Evolutionary conservation across 495 filamentous ascomycete genomes (phyloP).

Genomic region (Xylaria intraflava): DNA sequence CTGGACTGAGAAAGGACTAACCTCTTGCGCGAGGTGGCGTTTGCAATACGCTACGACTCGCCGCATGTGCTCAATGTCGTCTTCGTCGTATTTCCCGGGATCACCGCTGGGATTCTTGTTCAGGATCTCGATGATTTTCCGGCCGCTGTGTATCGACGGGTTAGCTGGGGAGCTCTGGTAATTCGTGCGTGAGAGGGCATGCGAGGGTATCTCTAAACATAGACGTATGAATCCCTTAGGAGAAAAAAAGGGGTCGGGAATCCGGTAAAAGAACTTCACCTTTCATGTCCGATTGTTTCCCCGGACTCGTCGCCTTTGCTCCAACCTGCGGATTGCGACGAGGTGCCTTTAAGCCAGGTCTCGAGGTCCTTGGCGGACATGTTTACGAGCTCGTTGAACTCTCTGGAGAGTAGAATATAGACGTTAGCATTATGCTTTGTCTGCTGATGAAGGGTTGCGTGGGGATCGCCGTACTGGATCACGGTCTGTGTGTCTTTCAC

Average conservation of each 20-base stretch:
- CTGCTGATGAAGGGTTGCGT: background rate
- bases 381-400: conserved; percentile 65
- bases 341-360: conserved; percentile 52
- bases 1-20: background rate
- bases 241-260: background rate
- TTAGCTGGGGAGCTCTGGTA: background rate
- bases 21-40: conserved; percentile 59
- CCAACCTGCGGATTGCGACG: conserved; percentile 54
- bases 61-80: conserved; percentile 59
- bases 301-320: conserved; percentile 47
- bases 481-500: conserved; percentile 53
- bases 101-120: conserved; percentile 54
- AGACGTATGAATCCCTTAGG: too few relatives aligned
- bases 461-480: conserved; percentile 37
- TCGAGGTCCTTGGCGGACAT: conserved; percentile 57
- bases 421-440: background rate
- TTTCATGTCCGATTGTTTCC: conserved; percentile 61
- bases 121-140: conserved; percentile 59
- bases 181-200: too few relatives aligned
- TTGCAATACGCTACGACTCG: conserved; percentile 54
- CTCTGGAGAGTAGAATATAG: conserved; percentile 28
- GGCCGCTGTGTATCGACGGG: conserved; percentile 39
- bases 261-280: conserved; percentile 27
- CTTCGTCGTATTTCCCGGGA: conserved; percentile 45
- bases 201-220: too few relatives aligned